Percentiles rank a stretch among this genome's conserved stretches.
Evolutionary conservation across 495 filamentous ascomycete genomes (phyloP).

Genomic region (Chaetomium fimeti): DNA sequence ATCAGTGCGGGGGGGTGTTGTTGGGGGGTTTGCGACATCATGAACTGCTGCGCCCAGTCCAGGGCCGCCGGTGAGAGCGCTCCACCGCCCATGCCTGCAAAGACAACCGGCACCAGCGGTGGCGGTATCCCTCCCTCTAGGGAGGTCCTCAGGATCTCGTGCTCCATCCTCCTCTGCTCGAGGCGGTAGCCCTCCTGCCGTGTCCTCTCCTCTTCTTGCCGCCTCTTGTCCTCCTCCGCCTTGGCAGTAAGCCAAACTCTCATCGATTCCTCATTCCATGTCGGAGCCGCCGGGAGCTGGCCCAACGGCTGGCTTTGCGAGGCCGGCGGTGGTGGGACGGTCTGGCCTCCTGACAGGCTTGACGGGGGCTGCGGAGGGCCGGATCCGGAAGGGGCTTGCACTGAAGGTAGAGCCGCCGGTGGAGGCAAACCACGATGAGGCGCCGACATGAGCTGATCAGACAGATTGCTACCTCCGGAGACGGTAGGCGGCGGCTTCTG

Average conservation of each 20-base stretch:
- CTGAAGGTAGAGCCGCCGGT: constrained; percentile 68
- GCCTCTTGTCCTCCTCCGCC: constrained; percentile 82
- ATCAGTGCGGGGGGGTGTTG: constrained; percentile 54
- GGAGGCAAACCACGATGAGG: constrained; percentile 74
- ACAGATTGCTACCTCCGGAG: constrained; percentile 43
- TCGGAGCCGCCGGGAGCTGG: constrained; percentile 66
- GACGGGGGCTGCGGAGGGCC: constrained; percentile 31
- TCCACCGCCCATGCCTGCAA: constrained; percentile 75
- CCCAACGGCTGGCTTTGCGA: constrained; percentile 46
- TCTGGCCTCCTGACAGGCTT: constrained; percentile 32
- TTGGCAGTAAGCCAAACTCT: constrained; percentile 78
- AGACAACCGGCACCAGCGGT: constrained; percentile 83
- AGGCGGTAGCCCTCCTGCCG: constrained; percentile 72
- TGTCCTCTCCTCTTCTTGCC: constrained; percentile 85
- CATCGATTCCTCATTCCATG: constrained; percentile 77
- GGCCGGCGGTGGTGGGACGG: constrained; percentile 41
- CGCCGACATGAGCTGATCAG: constrained; percentile 61
- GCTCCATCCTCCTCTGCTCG: constrained; percentile 77
- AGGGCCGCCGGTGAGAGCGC: constrained; percentile 54
- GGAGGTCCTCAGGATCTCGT: constrained; percentile 79
- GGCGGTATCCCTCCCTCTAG: constrained; percentile 79
- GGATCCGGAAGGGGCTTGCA: constrained; percentile 45
- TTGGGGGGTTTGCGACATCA: constrained; percentile 52
- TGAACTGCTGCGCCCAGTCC: constrained; percentile 74
- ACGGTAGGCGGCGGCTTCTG: constrained; percentile 44